These are phyloP conservation scores for Globisporangium paroecandrum DNA, from an alignment of 352 stramenopile genomes.

Conservation along the genomic window DNA sequence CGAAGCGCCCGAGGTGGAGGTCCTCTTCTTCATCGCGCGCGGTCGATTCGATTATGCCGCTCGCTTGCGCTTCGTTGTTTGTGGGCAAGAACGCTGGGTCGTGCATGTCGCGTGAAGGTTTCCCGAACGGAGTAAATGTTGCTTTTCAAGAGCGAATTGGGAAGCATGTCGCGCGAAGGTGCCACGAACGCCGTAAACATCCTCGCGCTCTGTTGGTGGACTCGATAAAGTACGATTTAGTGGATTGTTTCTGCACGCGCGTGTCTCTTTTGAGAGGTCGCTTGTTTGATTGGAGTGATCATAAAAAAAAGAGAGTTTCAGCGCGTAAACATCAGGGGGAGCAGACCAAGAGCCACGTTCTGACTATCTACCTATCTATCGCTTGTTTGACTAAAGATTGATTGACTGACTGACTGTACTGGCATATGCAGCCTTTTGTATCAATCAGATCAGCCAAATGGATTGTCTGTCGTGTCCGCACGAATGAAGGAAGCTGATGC, in stretches of 20 bases:
- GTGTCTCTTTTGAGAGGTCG: constrained; percentile 1
- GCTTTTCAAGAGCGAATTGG: too few relatives aligned
- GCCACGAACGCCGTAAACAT: constrained; percentile 9
- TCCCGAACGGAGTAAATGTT: not conserved
- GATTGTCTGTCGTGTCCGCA: not conserved
- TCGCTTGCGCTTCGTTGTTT: not conserved
- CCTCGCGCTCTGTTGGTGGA: not conserved
- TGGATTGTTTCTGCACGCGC: not conserved
- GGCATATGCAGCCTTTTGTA: not conserved
- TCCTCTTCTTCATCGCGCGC: constrained; percentile 9
- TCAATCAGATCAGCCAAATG: not conserved
- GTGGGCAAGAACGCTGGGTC: not conserved
- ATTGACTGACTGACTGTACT: not conserved
- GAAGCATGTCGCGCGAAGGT: constrained; percentile 4
- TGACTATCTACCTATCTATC: not conserved
- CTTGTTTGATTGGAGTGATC: not conserved
- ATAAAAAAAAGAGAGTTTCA: not conserved
- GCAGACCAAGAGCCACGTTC: not conserved
- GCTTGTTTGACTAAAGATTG: not conserved
- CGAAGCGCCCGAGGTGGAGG: not conserved
- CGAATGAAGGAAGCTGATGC: not conserved
- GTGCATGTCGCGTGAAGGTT: constrained; percentile 5
- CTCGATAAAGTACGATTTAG: not conserved
- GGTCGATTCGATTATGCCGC: constrained; percentile 5
- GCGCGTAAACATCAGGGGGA: not conserved